A percentile compares a stretch with the other conserved stretches of the same genome.
Conservation (phyloP, 2,329 filamentous ascomycete genomes). For the Botrytis hyacinthi region DNA sequence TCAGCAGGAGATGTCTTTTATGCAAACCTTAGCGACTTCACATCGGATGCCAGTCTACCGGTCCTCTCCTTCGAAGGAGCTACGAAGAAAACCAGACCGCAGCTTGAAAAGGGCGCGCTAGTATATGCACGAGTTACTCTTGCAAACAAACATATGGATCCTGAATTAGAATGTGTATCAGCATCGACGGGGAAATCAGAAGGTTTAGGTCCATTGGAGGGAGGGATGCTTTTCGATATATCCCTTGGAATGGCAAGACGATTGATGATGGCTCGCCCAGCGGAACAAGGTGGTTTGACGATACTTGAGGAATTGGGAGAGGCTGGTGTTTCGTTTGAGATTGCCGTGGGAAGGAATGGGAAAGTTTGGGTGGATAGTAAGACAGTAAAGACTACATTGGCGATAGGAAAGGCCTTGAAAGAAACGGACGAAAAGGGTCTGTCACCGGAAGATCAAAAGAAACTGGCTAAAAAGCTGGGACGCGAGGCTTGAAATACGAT, state of each 20-base stretch:
- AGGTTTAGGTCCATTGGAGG: slow-evolving; percentile 77
- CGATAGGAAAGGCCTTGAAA: slow-evolving; percentile 74
- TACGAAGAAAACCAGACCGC: slow-evolving; percentile 85
- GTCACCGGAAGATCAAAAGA: slow-evolving; percentile 65
- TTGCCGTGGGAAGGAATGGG: slow-evolving; percentile 89
- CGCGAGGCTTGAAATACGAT: slow-evolving; percentile 28
- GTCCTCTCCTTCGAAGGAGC: slow-evolving; percentile 92
- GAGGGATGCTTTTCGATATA: slow-evolving; percentile 82
- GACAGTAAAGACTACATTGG: slow-evolving; percentile 67
- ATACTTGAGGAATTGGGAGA: slow-evolving; percentile 76
- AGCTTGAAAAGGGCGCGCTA: slow-evolving; percentile 69
- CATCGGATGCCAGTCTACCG: slow-evolving; percentile 66
- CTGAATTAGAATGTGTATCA: slow-evolving; percentile 88
- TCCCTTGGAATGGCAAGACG: slow-evolving; percentile 80
- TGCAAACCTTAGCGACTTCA: slow-evolving; percentile 69
- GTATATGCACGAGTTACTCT: slow-evolving; percentile 85
- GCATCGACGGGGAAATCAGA: slow-evolving; percentile 83
- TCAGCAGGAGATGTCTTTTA: slow-evolving; percentile 75
- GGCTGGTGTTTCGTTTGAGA: slow-evolving; percentile 83
- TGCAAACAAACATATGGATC: slow-evolving; percentile 78
- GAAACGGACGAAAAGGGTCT: slow-evolving; percentile 71
- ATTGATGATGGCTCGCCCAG: slow-evolving; percentile 64
- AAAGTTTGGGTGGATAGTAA: slow-evolving; percentile 88
- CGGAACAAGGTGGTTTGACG: slow-evolving; percentile 62
- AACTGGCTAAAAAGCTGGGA: slow-evolving; percentile 61